Conservation (phyloP, 176 grass and related monocot genomes). For the Lolium perenne region DNA sequence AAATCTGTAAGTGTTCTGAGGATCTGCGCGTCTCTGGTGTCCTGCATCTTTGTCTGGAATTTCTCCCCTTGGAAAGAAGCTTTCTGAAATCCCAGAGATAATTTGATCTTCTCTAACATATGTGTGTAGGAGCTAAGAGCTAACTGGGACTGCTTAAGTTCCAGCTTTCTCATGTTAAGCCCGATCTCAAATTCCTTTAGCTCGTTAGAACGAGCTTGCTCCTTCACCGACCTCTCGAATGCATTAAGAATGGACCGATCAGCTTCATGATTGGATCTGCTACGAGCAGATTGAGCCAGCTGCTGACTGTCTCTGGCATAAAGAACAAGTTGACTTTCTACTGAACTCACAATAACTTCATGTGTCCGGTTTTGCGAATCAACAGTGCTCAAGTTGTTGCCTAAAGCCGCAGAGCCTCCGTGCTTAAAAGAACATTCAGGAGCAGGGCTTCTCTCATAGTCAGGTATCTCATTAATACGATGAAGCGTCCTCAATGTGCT, state of each 20-base stretch:
- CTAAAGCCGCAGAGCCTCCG: constrained; percentile 34
- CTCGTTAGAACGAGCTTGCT: constrained; percentile 77
- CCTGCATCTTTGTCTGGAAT: constrained; percentile 79
- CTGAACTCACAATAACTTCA: constrained; percentile 33
- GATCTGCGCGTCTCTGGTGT: constrained; percentile 65
- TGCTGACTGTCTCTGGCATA: constrained; percentile 55
- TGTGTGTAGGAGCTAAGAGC: constrained; percentile 68
- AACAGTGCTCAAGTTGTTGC: constrained; percentile 41
- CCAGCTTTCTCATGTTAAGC: constrained; percentile 76
- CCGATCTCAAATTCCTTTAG: constrained; percentile 89
- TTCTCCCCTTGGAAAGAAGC: constrained; percentile 82
- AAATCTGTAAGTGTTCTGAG: constrained; percentile 78
- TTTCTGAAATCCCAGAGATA: constrained; percentile 86
- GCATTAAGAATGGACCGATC: constrained; percentile 61
- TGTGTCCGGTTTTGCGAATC: constrained; percentile 26
- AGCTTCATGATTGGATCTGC: constrained; percentile 39
- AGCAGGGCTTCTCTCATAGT: constrained; percentile 34
- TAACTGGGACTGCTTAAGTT: constrained; percentile 80
- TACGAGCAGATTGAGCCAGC: constrained; percentile 42
- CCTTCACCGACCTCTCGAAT: constrained; percentile 76
- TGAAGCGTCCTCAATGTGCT: constrained; percentile 90
- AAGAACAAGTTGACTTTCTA: constrained; percentile 51
- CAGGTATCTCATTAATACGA: constrained; percentile 65
- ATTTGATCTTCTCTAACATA: constrained; percentile 77
- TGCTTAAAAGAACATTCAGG: constrained; percentile 45